Conservation (phyloP, 2,329 filamentous ascomycete genomes). For the Chaetoscypha palmicola region DNA sequence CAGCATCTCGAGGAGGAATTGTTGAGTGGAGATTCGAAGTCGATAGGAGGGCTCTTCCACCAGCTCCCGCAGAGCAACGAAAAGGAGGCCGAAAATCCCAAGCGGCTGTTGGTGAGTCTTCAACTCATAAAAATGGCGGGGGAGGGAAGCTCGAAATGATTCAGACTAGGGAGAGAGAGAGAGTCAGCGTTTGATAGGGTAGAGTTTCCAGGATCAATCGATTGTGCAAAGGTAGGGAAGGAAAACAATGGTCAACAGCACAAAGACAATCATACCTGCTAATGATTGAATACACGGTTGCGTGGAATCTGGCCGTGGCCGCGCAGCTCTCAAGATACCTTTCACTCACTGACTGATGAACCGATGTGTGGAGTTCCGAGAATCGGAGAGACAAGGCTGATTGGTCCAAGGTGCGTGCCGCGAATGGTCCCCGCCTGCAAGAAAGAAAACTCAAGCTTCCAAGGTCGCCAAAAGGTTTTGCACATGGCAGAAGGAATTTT, state of each 20-base stretch:
- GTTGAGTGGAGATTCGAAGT: conserved; percentile 20
- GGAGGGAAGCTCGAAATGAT: conserved; percentile 20
- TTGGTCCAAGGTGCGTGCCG: neutral
- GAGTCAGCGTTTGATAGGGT: neutral
- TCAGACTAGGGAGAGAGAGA: conserved; percentile 17
- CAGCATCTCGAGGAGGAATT: conserved; percentile 26
- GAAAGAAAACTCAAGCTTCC: neutral
- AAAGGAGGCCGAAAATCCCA: conserved; percentile 18
- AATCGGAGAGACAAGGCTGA: neutral
- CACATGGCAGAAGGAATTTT: neutral
- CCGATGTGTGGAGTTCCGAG: neutral
- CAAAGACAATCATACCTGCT: neutral
- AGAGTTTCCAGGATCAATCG: neutral
- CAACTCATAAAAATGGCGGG: conserved; percentile 28
- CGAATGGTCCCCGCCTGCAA: neutral
- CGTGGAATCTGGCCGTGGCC: conserved; percentile 1
- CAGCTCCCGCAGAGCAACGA: conserved; percentile 26
- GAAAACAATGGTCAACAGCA: neutral
- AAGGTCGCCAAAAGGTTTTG: neutral
- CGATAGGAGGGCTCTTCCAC: conserved; percentile 15
- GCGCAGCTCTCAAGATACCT: conserved; percentile 2
- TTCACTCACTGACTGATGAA: neutral
- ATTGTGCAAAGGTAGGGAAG: neutral
- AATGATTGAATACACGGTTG: neutral
- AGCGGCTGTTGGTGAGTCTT: conserved; percentile 16